phyloP scores from a whole-genome alignment of 2,329 filamentous ascomycete genomes.

The Pseudocercospora crystallina region DNA sequence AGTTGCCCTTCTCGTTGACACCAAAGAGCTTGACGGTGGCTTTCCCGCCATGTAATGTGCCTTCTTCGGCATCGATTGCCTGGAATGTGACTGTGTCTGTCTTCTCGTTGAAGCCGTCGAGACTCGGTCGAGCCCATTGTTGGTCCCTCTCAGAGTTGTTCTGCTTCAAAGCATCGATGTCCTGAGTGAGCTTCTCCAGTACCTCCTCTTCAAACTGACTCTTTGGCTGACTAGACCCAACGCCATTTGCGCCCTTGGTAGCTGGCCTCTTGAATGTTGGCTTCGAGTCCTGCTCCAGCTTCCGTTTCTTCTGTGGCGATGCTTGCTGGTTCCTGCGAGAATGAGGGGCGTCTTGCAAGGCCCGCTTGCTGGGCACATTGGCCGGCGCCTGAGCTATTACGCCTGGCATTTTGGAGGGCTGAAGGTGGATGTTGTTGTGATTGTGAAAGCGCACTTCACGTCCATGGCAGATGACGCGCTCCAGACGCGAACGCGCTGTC shows the following conservation, averaged over 20 bases:
- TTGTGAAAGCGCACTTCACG: neutral
- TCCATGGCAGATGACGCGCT: neutral
- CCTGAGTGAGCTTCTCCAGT: conserved; percentile 92
- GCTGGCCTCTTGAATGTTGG: conserved; percentile 61
- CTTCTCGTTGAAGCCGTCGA: conserved; percentile 62
- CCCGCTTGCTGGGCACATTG: conserved; percentile 45
- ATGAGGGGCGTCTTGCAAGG: conserved; percentile 47
- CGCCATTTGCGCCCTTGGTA: conserved; percentile 45
- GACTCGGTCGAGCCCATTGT: conserved; percentile 72
- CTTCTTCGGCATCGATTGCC: conserved; percentile 93
- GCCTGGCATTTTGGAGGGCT: conserved; percentile 33
- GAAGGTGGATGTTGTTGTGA: conserved; percentile 2
- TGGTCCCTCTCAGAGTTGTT: conserved; percentile 92
- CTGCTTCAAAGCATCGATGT: conserved; percentile 80
- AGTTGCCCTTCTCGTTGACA: conserved; percentile 83
- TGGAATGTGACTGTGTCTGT: conserved; percentile 81
- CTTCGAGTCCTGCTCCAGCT: conserved; percentile 65
- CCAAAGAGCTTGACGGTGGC: conserved; percentile 89
- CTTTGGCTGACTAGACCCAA: conserved; percentile 76
- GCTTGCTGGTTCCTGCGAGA: conserved; percentile 48
- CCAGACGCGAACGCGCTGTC: conserved; percentile 6
- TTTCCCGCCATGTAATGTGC: conserved; percentile 72
- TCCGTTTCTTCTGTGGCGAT: conserved; percentile 74
- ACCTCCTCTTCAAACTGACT: conserved; percentile 93
- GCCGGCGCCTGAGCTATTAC: conserved; percentile 30